Conservation (phyloP, 2,329 filamentous ascomycete species). For the Bipolaris victoriae region DNA sequence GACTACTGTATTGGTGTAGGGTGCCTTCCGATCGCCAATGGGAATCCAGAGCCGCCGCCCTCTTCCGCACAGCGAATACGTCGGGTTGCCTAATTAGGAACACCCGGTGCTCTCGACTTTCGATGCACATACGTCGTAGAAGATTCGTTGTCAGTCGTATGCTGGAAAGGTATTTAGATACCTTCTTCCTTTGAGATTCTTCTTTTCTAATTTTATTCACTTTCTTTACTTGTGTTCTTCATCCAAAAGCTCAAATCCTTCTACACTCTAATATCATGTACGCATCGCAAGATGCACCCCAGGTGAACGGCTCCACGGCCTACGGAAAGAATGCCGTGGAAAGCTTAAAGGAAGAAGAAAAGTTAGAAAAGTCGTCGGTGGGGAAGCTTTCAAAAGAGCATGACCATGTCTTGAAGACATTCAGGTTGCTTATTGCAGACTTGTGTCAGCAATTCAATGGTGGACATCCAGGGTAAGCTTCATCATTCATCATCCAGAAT, state of each 20-base stretch:
- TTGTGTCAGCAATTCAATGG: conserved; percentile 73
- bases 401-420: conserved; percentile 20
- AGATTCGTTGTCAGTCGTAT: not conserved
- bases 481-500: not conserved
- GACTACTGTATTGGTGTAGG: conserved; percentile 16
- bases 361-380: conserved; percentile 47
- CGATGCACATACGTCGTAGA: not conserved
- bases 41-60: not conserved
- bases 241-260: not conserved
- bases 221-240: not conserved
- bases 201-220: not conserved
- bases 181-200: not conserved
- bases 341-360: conserved; percentile 11
- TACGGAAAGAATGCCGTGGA: conserved; percentile 12
- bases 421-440: conserved; percentile 56
- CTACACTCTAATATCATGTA: conserved; percentile 19
- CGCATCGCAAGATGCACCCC: conserved; percentile 21
- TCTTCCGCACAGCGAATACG: not conserved
- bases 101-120: conserved; percentile 3
- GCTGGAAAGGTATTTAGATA: not conserved
- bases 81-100: conserved; percentile 15
- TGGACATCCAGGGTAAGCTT: conserved; percentile 64
- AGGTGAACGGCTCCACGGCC: conserved; percentile 19
- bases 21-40: not conserved
- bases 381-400: conserved; percentile 17